phyloP scores from a whole-genome alignment of 768 basidiomycete genomes.

The Hygrophoropsis aurantiaca region DNA sequence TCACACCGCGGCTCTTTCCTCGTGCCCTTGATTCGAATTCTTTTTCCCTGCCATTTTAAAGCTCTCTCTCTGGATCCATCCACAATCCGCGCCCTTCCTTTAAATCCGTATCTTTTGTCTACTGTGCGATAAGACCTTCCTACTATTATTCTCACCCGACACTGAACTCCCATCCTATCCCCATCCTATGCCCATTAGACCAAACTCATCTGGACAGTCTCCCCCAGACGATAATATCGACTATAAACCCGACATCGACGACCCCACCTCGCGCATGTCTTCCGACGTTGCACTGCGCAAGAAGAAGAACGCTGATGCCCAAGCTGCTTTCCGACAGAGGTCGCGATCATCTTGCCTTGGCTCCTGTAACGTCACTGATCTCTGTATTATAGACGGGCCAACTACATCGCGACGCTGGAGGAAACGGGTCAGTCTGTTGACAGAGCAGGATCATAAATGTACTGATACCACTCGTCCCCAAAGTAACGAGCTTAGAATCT shows the following conservation, averaged over 20 bases:
- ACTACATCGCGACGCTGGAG: constrained; percentile 86
- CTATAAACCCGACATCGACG: constrained; percentile 36
- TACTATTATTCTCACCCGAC: constrained; percentile 42
- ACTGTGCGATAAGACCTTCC: constrained; percentile 11
- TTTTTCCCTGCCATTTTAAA: constrained; percentile 66
- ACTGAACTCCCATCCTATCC: constrained; percentile 33
- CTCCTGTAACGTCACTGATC: constrained; percentile 19
- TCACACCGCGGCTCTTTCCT: constrained; percentile 50
- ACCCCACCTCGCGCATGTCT: constrained; percentile 44
- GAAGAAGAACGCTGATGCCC: constrained; percentile 89
- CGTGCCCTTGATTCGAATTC: constrained; percentile 68
- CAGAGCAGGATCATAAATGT: background rate
- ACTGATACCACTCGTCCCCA: background rate
- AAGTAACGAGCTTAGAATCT: constrained; percentile 82
- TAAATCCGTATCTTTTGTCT: constrained; percentile 8
- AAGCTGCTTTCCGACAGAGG: constrained; percentile 80
- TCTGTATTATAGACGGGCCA: constrained; percentile 51
- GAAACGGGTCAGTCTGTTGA: constrained; percentile 58
- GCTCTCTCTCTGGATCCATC: constrained; percentile 27
- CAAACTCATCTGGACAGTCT: constrained; percentile 20
- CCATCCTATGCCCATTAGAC: constrained; percentile 28
- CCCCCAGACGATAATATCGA: constrained; percentile 37
- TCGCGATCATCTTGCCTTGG: constrained; percentile 8
- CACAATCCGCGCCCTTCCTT: constrained; percentile 22
- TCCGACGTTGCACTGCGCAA: constrained; percentile 69